These are phyloP conservation scores for Rhexocercosporidium sp. DNA, from an alignment of 2,329 filamentous ascomycete genomes.

Conservation along the genomic window DNA sequence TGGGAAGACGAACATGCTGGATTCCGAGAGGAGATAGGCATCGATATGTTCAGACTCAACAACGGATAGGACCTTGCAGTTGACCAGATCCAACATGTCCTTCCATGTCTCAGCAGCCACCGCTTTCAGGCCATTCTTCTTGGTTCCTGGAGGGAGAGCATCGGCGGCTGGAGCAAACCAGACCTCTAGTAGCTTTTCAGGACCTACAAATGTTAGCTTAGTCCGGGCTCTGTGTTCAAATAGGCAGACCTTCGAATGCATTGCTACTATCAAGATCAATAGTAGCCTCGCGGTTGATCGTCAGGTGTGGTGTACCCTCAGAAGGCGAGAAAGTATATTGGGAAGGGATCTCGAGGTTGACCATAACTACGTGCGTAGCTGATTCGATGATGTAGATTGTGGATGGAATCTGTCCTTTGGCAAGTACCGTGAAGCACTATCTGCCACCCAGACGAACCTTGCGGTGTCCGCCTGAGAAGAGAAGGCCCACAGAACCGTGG, in stretches of 20 bases:
- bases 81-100: constrained; percentile 95
- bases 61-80: constrained; percentile 96
- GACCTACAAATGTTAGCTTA: constrained; percentile 59
- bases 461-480: constrained; percentile 92
- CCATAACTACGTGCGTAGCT: constrained; percentile 68
- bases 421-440: constrained; percentile 86
- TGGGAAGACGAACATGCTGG: constrained; percentile 99
- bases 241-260: constrained; percentile 82
- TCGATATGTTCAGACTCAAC: constrained; percentile 93
- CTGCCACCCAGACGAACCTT: constrained; percentile 97
- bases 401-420: constrained; percentile 31
- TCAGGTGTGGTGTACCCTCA: constrained; percentile 84
- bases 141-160: constrained; percentile 71
- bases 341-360: constrained; percentile 79
- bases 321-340: constrained; percentile 85
- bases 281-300: constrained; percentile 94
- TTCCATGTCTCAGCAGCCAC: constrained; percentile 89
- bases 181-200: constrained; percentile 97
- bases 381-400: constrained; percentile 17
- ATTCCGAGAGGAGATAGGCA: constrained; percentile 95
- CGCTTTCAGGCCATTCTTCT: constrained; percentile 81
- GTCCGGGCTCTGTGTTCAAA: neutral
- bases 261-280: constrained; percentile 92
- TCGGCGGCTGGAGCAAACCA: constrained; percentile 89
- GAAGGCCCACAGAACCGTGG: constrained; percentile 87